Evolutionary conservation across 2,329 filamentous ascomycete genomes (phyloP).

Genomic region (Phyllosticta paracitricarpa): DNA sequence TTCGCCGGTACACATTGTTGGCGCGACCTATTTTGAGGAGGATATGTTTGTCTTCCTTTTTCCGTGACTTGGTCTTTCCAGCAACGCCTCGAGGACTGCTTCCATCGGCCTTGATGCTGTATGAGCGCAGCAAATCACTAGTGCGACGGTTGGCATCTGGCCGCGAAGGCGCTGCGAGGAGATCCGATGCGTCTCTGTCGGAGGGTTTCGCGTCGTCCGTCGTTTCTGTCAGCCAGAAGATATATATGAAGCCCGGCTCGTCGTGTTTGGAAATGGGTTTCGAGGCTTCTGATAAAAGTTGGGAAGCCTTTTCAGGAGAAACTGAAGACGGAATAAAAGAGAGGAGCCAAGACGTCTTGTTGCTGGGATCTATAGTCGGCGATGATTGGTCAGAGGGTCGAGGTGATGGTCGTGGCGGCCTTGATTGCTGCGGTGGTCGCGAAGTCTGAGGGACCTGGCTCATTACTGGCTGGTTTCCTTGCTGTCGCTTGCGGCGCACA

Average conservation of each 20-base stretch:
- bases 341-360: conserved; percentile 38
- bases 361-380: background rate
- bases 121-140: conserved; percentile 15
- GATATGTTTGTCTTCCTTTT: conserved; percentile 39
- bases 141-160: conserved; percentile 16
- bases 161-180: background rate
- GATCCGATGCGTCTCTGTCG: background rate
- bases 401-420: conserved; percentile 9
- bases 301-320: conserved; percentile 57
- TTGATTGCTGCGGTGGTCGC: conserved; percentile 16
- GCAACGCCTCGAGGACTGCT: background rate
- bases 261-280: conserved; percentile 65
- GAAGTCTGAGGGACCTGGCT: conserved; percentile 10
- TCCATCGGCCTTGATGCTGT: background rate
- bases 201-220: conserved; percentile 33
- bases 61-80: background rate
- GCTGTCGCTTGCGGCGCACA: conserved; percentile 29
- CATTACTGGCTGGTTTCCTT: conserved; percentile 13
- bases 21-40: conserved; percentile 56
- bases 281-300: conserved; percentile 64
- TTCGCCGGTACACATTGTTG: conserved; percentile 76
- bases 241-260: conserved; percentile 88
- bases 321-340: conserved; percentile 60
- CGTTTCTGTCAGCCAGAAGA: conserved; percentile 83
- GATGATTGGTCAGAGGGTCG: background rate